Evolutionary conservation across 345 rosid genomes (phyloP).

Genomic region (Ricinus communis): DNA sequence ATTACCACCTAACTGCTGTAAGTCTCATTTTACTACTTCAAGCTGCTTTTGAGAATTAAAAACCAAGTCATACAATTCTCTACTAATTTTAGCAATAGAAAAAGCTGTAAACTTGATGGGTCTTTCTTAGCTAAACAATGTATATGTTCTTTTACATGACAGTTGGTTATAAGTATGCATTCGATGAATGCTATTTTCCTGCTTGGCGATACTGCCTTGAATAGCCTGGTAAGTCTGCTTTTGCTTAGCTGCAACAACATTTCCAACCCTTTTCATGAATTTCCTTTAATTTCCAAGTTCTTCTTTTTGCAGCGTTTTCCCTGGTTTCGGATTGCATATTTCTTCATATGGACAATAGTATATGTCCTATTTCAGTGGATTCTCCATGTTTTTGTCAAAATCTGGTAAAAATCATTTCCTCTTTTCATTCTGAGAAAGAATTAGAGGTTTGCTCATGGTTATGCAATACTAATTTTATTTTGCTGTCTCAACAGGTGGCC

Average conservation of each 20-base stretch:
- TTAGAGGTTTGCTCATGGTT: neutral
- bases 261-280: constrained; percentile 10
- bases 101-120: neutral
- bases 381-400: constrained; percentile 60
- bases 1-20: constrained; percentile 68
- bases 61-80: neutral
- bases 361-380: constrained; percentile 87
- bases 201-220: constrained; percentile 75
- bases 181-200: constrained; percentile 72
- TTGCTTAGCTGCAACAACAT: neutral
- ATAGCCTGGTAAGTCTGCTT: constrained; percentile 63
- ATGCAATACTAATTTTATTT: neutral
- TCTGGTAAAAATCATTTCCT: constrained; percentile 50
- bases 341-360: constrained; percentile 78
- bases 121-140: neutral
- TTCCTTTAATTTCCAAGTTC: neutral
- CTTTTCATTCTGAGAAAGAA: constrained; percentile 3
- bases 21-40: constrained; percentile 29
- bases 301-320: constrained; percentile 69
- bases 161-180: constrained; percentile 85
- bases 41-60: neutral
- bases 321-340: constrained; percentile 81
- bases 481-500: constrained; percentile 76
- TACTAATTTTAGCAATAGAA: neutral
- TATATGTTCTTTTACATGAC: constrained; percentile 20